phyloP scores from a whole-genome alignment of 306 rosid species.

The Dryas alaskensis region DNA sequence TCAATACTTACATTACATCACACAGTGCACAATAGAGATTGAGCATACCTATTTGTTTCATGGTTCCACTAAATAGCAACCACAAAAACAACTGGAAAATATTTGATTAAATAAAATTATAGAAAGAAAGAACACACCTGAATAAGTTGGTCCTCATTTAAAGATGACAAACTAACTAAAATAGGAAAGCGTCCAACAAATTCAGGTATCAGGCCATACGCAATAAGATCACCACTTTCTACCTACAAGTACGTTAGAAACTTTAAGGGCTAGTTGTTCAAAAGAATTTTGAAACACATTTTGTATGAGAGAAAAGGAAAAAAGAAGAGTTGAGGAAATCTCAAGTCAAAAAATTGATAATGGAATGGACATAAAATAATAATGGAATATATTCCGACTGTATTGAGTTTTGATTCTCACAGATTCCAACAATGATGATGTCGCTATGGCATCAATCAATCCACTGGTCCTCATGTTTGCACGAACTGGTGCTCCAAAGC shows the following conservation, averaged over 20 bases:
- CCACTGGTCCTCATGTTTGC: slow-evolving; percentile 49
- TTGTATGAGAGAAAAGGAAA: background rate
- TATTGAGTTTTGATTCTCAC: slow-evolving; percentile 43
- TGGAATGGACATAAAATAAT: background rate
- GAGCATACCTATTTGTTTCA: background rate
- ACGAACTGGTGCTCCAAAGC: slow-evolving; percentile 73
- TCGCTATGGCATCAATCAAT: slow-evolving; percentile 45
- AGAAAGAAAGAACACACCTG: slow-evolving; percentile 33
- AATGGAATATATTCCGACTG: slow-evolving; percentile 9
- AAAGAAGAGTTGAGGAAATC: background rate
- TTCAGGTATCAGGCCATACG: slow-evolving; percentile 73
- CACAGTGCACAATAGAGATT: background rate
- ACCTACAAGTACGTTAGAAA: slow-evolving; percentile 46
- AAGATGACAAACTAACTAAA: slow-evolving; percentile 60
- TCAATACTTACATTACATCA: background rate
- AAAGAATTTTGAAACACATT: slow-evolving; percentile 1
- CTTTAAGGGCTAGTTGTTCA: slow-evolving; percentile 19
- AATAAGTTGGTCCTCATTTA: slow-evolving; percentile 66
- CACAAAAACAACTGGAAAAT: background rate
- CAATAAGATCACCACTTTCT: slow-evolving; percentile 63
- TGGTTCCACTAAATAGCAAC: background rate
- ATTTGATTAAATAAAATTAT: background rate
- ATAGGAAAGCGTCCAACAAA: slow-evolving; percentile 72
- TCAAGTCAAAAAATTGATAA: slow-evolving; percentile 16
- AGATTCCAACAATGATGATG: slow-evolving; percentile 61